Conservation (phyloP, 2,329 filamentous ascomycete species). For the Scedosporium aurantiacum region DNA sequence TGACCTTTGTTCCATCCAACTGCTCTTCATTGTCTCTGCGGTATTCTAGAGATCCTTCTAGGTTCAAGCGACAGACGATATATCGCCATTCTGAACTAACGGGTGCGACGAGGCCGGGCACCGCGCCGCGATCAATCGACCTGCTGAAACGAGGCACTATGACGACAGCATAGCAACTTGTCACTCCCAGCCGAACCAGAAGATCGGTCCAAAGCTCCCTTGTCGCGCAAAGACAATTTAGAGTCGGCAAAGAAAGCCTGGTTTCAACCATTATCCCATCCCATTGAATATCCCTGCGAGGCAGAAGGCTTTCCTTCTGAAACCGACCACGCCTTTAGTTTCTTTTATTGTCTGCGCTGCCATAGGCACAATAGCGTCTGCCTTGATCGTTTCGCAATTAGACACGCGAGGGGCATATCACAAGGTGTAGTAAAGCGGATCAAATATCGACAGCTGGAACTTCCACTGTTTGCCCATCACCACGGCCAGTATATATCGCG, state of each 20-base stretch:
- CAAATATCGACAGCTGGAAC: background rate
- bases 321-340: slow-evolving; percentile 5
- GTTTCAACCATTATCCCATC: background rate
- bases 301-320: background rate
- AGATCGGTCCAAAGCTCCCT: background rate
- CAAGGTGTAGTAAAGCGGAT: background rate
- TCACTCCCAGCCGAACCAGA: background rate
- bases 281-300: background rate
- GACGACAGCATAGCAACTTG: background rate
- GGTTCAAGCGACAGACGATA: too few relatives aligned
- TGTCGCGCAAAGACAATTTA: background rate
- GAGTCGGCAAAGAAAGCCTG: background rate
- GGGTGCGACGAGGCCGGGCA: too few relatives aligned
- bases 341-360: slow-evolving; percentile 9
- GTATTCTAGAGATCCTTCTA: background rate
- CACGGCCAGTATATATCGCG: background rate
- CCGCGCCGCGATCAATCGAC: background rate
- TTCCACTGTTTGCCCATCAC: background rate
- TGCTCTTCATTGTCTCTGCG: background rate
- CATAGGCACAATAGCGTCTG: background rate
- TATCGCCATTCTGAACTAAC: too few relatives aligned
- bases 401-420: background rate
- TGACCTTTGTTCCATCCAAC: background rate
- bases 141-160: background rate
- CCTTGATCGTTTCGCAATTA: background rate